Percentiles rank a stretch among this genome's conserved stretches.
Conservation (phyloP, 768 basidiomycete species). For the Suillus decipiens region DNA sequence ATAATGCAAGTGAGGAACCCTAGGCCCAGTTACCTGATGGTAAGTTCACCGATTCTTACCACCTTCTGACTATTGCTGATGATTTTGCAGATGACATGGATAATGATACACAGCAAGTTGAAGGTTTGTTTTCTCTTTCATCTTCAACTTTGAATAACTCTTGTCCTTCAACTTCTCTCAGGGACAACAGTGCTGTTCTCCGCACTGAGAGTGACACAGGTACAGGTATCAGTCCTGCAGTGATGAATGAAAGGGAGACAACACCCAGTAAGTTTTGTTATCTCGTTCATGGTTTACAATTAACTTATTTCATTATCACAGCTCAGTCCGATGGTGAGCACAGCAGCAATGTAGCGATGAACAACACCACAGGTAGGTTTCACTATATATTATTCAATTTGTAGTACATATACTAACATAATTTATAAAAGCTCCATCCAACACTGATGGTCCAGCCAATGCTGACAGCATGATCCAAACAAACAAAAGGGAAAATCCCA, state of each 20-base stretch:
- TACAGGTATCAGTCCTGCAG: neutral
- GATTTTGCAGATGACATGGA: neutral
- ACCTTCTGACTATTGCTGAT: neutral
- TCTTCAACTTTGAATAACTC: neutral
- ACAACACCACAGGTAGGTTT: neutral
- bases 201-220: neutral
- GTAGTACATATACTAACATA: neutral
- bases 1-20: neutral
- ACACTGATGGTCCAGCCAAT: too few species aligned
- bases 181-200: neutral
- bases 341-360: too few species aligned
- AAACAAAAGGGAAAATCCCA: neutral
- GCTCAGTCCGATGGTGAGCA: neutral
- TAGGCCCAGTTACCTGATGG: neutral
- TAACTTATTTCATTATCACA: neutral
- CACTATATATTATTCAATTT: too few species aligned
- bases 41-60: too few species aligned
- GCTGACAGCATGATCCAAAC: neutral
- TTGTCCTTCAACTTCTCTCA: neutral
- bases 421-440: conserved; percentile 1
- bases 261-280: neutral
- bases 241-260: neutral
- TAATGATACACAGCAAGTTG: neutral
- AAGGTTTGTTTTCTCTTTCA: neutral
- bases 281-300: neutral